Base-by-base conservation (phyloP, 1,139 yeast genomes). In the Suhomyces yuchorum region DNA sequence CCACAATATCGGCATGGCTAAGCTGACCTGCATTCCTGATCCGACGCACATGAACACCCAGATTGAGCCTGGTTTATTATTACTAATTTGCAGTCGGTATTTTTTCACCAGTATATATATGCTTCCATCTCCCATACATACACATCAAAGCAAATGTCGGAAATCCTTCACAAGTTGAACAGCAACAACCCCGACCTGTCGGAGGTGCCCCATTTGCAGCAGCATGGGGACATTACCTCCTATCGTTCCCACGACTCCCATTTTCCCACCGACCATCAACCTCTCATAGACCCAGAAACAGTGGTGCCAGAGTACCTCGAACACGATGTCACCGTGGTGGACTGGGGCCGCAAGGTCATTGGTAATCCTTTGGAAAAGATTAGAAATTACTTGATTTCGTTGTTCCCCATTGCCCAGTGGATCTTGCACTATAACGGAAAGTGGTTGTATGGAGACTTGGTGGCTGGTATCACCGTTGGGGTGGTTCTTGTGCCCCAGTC, bases 401-500 rank as follows among this genome's bases (percentile, higher is more conserved):
- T 91, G 38, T 88, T 91, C 63, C 98, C 97, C 4, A 84, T 92
- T 40, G 66, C 81, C 2, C 70, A 73, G 19, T 91, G 98, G 98
- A 82, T 91, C 47, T 80, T 86, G 52, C 88, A 90, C 61, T 92
- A 91, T 68, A 92, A 92, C 61, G 61, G 75, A 14, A 77, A 77
- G 40, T 92, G 97, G 97, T 72, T 86, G 18, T 80, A 82, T 51
- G 82, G 92, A 41, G 98, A 92, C 67, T 67, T 91, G 53, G 84
- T 91, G 52, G 97, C 98, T 2, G 97, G 97, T 63, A 77, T 92
- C 51, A 88, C 97, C 2, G 96, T 91, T 12, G 97, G 97, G 40
- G 84, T 88, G 54, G 97, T 92, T 17, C 78, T 91, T 57, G 96
- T 92, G 26, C 97, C 98, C 2, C 98, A 92, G 68, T 85, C 95